Evolutionary conservation across 768 basidiomycete genomes (phyloP), one percentile per base, ranked within the genome.

Genomic region (Lentinula raphanica): DNA sequence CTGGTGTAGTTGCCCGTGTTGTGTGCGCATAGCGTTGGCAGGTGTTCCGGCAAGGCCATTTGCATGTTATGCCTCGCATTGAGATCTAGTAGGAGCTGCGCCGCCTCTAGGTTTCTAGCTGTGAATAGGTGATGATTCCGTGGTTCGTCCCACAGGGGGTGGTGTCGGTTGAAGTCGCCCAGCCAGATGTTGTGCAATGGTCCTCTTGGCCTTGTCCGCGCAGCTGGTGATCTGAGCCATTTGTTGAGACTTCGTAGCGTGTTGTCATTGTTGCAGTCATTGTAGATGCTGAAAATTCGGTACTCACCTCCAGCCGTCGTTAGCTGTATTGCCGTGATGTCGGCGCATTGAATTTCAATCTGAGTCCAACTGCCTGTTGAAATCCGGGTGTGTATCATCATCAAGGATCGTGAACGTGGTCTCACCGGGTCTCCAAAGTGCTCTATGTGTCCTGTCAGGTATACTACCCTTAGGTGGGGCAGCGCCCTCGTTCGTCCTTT

Each of bases 111-210:
- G 12, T 67, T 66, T 7, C 49, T 12, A 0, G 29, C 31, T 1
- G 72, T 76, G 62, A 80, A 74, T 0, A 81, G 72, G 46, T 70
- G 69, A 8, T 49, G 49, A 49, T 73, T 68, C 9, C 49, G 38
- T 0, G 65, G 58, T 5, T 68, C 58, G 23, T 79, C 76, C 77
- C 77, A 79, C 9, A 71, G 25, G 0, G 69, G 72, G 64, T 77
- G 72, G 58, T 79, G 76, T 15, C 68, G 46, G 58, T 78, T n/a
- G n/a, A n/a, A n/a, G n/a, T n/a, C n/a, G n/a, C n/a, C n/a, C n/a
- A n/a, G n/a, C n/a, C n/a, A n/a, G 2, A 54, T 35, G 32, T 35
- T 6, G 32, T 35, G 32, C 13, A 35, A 13, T 35, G 32, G 32
- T 35, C 32, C 32, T 35, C 32, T 35, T 13, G 32, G 32, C 13